Conservation (phyloP, 2,329 filamentous ascomycete species). For the Aspergillus candidus region DNA sequence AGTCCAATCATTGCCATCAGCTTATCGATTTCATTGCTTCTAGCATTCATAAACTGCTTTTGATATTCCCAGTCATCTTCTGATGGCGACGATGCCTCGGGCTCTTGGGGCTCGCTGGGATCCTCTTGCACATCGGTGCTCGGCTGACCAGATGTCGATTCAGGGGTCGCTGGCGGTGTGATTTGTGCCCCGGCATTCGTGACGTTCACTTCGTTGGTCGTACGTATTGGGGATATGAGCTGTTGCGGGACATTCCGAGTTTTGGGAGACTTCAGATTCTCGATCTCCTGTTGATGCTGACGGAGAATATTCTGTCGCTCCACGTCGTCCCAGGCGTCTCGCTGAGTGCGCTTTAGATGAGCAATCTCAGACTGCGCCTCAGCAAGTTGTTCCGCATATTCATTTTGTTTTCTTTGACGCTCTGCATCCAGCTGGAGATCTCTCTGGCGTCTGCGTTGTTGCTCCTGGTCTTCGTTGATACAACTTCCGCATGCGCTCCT, state of each 20-base stretch:
- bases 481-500: slow-evolving; percentile 47
- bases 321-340: slow-evolving; percentile 13
- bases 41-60: slow-evolving; percentile 49
- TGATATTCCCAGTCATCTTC: slow-evolving; percentile 56
- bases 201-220: not conserved
- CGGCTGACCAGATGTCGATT: too few species aligned
- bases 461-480: slow-evolving; percentile 40
- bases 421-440: slow-evolving; percentile 44
- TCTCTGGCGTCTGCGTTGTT: slow-evolving; percentile 44
- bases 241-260: not conserved
- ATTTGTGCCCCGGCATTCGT: not conserved
- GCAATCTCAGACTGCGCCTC: slow-evolving; percentile 21
- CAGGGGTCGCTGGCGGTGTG: not conserved
- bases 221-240: not conserved
- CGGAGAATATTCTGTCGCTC: slow-evolving; percentile 17
- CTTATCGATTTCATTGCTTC: slow-evolving; percentile 52
- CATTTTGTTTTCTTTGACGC: slow-evolving; percentile 14
- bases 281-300: slow-evolving; percentile 15
- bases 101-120: not conserved
- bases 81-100: slow-evolving; percentile 24
- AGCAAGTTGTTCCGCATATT: slow-evolving; percentile 18
- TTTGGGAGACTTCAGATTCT: slow-evolving; percentile 5
- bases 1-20: slow-evolving; percentile 68
- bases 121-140: too few species aligned
- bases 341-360: slow-evolving; percentile 12